Percentiles rank a stretch among this genome's conserved stretches.
These are phyloP conservation scores for maize (Zea mays) DNA, from an alignment of 176 grass and related monocot species.

Conservation along the genomic window DNA sequence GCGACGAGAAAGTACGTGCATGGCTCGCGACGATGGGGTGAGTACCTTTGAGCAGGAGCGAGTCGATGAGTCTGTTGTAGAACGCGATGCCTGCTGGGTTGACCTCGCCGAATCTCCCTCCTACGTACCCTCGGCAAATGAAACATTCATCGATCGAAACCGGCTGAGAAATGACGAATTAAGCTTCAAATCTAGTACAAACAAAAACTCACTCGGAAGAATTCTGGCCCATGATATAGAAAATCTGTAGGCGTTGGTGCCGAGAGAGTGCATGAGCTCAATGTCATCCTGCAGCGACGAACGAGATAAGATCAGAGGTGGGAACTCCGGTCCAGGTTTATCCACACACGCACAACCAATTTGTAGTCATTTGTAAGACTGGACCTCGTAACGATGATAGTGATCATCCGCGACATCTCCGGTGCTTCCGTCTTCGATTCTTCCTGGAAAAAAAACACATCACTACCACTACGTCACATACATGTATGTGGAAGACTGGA, in stretches of 20 bases:
- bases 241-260: constrained; percentile 64
- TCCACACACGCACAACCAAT: too few species aligned
- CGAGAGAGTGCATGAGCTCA: constrained; percentile 52
- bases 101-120: constrained; percentile 49
- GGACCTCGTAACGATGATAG: constrained; percentile 61
- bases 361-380: too few species aligned
- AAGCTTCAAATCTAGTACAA: neutral
- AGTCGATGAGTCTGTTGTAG: constrained; percentile 63
- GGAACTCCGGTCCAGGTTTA: too few species aligned
- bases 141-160: too few species aligned
- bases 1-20: too few species aligned
- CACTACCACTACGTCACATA: neutral
- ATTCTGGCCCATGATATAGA: constrained; percentile 75
- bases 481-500: neutral
- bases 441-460: neutral
- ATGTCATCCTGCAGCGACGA: constrained; percentile 51
- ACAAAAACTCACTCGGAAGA: constrained; percentile 58
- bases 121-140: neutral
- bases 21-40: too few species aligned
- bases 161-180: neutral
- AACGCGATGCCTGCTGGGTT: constrained; percentile 59
- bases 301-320: neutral
- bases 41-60: constrained; percentile 49
- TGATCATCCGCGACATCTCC: constrained; percentile 71
- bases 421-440: constrained; percentile 40